These are phyloP conservation scores for Hypsizygus marmoreus DNA, from an alignment of 768 basidiomycete species.

Conservation along the genomic window DNA sequence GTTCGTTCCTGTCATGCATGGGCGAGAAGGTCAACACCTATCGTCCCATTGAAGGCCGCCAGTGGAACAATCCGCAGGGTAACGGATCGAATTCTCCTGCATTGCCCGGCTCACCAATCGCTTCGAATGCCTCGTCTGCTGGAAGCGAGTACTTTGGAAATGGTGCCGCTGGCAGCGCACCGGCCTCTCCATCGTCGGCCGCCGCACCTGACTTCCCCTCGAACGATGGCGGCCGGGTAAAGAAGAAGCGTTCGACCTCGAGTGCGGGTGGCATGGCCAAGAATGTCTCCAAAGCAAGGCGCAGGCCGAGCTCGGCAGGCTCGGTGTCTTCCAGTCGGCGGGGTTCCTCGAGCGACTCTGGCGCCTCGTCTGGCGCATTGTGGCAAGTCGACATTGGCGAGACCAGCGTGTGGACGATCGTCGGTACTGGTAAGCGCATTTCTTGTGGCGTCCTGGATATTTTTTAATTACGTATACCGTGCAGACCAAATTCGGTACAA, in stretches of 20 bases:
- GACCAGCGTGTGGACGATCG: constrained; percentile 93
- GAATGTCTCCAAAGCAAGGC: constrained; percentile 55
- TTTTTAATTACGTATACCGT: no score
- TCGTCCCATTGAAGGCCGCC: constrained; percentile 78
- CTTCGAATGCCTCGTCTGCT: constrained; percentile 59
- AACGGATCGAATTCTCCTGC: constrained; percentile 55
- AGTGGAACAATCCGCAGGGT: constrained; percentile 60
- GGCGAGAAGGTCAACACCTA: constrained; percentile 93
- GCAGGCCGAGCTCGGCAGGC: constrained; percentile 78
- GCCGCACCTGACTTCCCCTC: constrained; percentile 65
- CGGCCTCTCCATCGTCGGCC: constrained; percentile 66
- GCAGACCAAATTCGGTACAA: constrained; percentile 92
- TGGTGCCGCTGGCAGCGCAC: constrained; percentile 60
- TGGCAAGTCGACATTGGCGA: constrained; percentile 93
- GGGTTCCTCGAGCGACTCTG: constrained; percentile 64
- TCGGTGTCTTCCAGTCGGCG: constrained; percentile 69
- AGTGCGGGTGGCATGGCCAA: constrained; percentile 65
- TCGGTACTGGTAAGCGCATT: constrained; percentile 72
- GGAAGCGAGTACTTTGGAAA: constrained; percentile 69
- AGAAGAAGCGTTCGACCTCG: constrained; percentile 80
- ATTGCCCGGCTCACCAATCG: constrained; percentile 70
- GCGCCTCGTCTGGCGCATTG: constrained; percentile 75
- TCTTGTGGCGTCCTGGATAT: no score
- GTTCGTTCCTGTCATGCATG: constrained; percentile 88
- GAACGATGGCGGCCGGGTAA: constrained; percentile 84